Conservation (phyloP, 768 basidiomycete species). For the Auricularia auricula-judae region DNA sequence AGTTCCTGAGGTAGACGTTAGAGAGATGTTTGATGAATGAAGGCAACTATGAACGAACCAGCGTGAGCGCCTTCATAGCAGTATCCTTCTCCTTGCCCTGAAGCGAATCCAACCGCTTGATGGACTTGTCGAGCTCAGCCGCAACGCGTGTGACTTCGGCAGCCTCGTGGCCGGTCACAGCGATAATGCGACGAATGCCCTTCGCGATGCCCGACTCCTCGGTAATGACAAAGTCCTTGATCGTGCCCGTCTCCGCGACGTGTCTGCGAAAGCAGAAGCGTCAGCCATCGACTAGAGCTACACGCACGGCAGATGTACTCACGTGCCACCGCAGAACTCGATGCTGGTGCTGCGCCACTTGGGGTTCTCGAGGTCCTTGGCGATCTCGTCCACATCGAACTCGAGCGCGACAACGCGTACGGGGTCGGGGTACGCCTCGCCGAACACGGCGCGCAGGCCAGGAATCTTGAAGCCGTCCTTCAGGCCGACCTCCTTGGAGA, state of each 20-base stretch:
- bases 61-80: slow-evolving; percentile 69
- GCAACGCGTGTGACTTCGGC: slow-evolving; percentile 66
- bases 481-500: slow-evolving; percentile 74
- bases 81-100: slow-evolving; percentile 74
- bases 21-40: not conserved
- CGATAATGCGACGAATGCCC: slow-evolving; percentile 89
- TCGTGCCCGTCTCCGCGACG: slow-evolving; percentile 92
- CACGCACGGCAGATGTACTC: slow-evolving; percentile 21
- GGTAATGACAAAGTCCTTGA: slow-evolving; percentile 89
- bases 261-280: slow-evolving; percentile 40
- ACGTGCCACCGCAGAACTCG: slow-evolving; percentile 99
- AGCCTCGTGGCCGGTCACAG: slow-evolving; percentile 91
- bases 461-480: slow-evolving; percentile 73
- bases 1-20: slow-evolving; percentile 50
- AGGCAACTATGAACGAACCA: slow-evolving; percentile 37
- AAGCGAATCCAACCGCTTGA: slow-evolving; percentile 14
- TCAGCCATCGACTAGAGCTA: not conserved
- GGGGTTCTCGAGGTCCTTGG: slow-evolving; percentile 73
- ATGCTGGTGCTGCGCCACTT: slow-evolving; percentile 88
- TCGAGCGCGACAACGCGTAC: slow-evolving; percentile 91
- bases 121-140: slow-evolving; percentile 38
- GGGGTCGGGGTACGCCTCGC: slow-evolving; percentile 95
- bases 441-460: slow-evolving; percentile 94
- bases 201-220: slow-evolving; percentile 98
- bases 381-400: slow-evolving; percentile 77